Evolutionary conservation across 139 green algal genomes (phyloP), one percentile per base, ranked within the genome.

Genomic region (Picochlorum sp.): DNA sequence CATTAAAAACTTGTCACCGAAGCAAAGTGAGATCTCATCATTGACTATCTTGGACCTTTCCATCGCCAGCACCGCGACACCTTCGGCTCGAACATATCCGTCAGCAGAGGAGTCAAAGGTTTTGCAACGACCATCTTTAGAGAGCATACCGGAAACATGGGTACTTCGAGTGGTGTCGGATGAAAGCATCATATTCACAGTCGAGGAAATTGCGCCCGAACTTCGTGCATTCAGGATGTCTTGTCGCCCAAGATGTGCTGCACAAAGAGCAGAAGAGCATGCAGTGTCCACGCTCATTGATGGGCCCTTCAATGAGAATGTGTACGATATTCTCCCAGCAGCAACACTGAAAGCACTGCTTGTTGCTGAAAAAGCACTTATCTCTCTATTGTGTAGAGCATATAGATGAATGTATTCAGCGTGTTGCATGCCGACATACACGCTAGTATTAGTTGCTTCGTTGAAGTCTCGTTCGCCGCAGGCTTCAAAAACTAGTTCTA

Each of bases 211-310:
- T 4, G 71, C 8, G 15, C 13, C 13, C 6, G n/a, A 21, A 21
- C 18, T 20, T 20, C n/a, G 47, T 20, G 18, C 47, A 54, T 54
- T 54, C 11, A 23, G 9, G 41, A 54, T 24, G 67, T 51, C 2
- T 38, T 51, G 15, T 69, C 55, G 45, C 30, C 54, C 31, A 47
- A 73, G 44, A 69, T 69, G 68, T 78, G 73, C 21, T 20, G 38
- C 52, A 54, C 86, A 80, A 67, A 87, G 62, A 15, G 80, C 87
- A 56, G 76, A 87, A 23, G 82, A 91, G 82, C 87, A 95, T 23
- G 87, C 87, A n/a, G 86, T 94, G 80, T 94, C 89, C 56, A 79
- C 85, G 10, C 80, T 87, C 57, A 90, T 69, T 47, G 80, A 81
- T 0, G 83, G 85, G 2, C 85, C 85, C 49, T 66, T 68, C 10